These are phyloP conservation scores for Metschnikowia kunwiensis DNA, from an alignment of 805 yeast species.

Conservation along the genomic window DNA sequence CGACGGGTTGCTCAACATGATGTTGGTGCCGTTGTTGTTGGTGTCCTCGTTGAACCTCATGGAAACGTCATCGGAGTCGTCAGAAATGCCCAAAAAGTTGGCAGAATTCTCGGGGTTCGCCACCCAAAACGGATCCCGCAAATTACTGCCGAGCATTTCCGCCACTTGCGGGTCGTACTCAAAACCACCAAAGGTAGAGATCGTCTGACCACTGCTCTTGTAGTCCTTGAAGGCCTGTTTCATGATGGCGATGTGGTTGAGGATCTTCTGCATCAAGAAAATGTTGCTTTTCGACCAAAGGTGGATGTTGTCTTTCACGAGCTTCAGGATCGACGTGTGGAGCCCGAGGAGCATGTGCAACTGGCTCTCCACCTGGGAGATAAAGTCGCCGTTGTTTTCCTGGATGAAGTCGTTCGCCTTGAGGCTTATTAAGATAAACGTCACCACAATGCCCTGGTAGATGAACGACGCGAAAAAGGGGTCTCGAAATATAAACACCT, in stretches of 20 bases:
- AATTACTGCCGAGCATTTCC: conserved; percentile 38
- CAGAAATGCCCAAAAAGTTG: conserved; percentile 11
- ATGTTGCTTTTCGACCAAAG: conserved; percentile 38
- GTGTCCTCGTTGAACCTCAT: too few species aligned
- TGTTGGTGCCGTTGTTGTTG: conserved; percentile 6
- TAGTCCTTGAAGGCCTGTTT: conserved; percentile 6
- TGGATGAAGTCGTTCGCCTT: conserved; percentile 35
- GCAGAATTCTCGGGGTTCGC: conserved; percentile 30
- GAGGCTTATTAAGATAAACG: conserved; percentile 46
- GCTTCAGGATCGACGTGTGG: conserved; percentile 23
- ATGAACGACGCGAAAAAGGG: conserved; percentile 50
- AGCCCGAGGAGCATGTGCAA: conserved; percentile 24
- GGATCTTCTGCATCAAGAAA: conserved; percentile 30
- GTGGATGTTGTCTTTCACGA: conserved; percentile 18
- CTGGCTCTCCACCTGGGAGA: conserved; percentile 23
- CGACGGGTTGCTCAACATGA: conserved; percentile 2
- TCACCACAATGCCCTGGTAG: conserved; percentile 51
- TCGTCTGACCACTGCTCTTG: conserved; percentile 2
- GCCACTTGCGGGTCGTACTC: conserved; percentile 25
- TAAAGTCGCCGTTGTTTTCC: conserved; percentile 19
- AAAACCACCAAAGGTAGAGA: conserved; percentile 8
- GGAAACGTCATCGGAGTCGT: conserved; percentile 1
- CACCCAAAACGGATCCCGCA: conserved; percentile 51
- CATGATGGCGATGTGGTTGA: conserved; percentile 28
- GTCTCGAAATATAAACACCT: conserved; percentile 36